Base-by-base conservation (phyloP, 805 yeast genomes). In the Ogataea kodamae region DNA sequence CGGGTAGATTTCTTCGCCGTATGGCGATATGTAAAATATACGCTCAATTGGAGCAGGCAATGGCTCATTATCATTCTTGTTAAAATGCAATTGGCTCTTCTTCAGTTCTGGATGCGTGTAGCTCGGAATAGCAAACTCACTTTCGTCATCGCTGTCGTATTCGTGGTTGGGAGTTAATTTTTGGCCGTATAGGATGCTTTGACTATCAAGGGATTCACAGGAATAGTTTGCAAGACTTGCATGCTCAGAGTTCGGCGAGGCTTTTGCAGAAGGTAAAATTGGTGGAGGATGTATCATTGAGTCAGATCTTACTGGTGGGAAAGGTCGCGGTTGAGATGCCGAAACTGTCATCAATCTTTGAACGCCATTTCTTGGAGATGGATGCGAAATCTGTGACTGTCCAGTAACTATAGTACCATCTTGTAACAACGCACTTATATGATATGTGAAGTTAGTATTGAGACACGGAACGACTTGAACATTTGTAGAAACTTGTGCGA, bases 311-410 rank as follows among this genome's bases (percentile, higher is more conserved):
- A 48, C 48, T 3, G 27, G 6, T 6, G 37, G 31, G 14, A 17
- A 18, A 9, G 37, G 30, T 8, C 21, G 13, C 6, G 21, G 11
- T 13, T 9, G 6, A 17, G 5, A 24, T 12, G 20, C 23, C 5
- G 28, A 30, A 6, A 14, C 11, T 6, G 30, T 22, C 22, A 13
- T 24, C 4, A 18, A 21, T n/a, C n/a, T n/a, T n/a, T n/a, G n/a
- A n/a, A n/a, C n/a, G n/a, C n/a, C n/a, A n/a, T n/a, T n/a, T n/a
- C n/a, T n/a, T 10, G n/a, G 13, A 11, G 50, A 42, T 3, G 97
- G 97, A 59, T 89, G 97, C 2, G 96, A 86, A 8, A 89, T 89
- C 52, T 88, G 95, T 3, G 90, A 81, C 56, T 89, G 97, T 9
- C 97, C 97, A 0, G 89, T 81, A 21, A 89, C 79, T 2, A 81